Evolutionary conservation across 2,329 filamentous ascomycete genomes (phyloP), one percentile per base, ranked within the genome.

Genomic region (Onygenales sp.): DNA sequence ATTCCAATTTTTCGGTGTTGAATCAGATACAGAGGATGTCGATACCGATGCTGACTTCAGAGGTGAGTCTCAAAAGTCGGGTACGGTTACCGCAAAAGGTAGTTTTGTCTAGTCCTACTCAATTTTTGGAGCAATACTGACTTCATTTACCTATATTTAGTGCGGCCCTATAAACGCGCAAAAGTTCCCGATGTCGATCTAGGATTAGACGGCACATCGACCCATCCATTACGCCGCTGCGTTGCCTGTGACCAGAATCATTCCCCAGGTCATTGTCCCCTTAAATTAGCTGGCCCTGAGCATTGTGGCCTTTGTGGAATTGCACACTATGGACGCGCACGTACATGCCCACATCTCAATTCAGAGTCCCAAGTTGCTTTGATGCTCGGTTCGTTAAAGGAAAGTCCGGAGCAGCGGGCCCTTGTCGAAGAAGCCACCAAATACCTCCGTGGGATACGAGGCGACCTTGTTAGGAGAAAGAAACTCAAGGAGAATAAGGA

Each of bases 241-340:
- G 64, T 71, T 2, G 79, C 77, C 10, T 87, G 84, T 65, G 65
- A 67, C 39, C 68, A 71, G 21, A 55, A 61, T n/a, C 84, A 87
- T 63, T 65, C 72, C 1, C 63, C 70, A 10, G 83, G 83, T n/a
- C 72, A 74, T 42, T 87, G 84, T 61, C 78, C 78, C 8, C 68
- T 86, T 34, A 84, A 83, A 63, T 58, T 74, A 4, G 77, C 78
- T 7, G 80, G 81, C 2, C 72, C 77, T 2, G 82, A 86, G 60
- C 68, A 77, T 59, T 88, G 85, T 65, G 77, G 77, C 6, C 73
- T 86, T 6, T 87, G 85, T 56, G 82, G 83, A 13, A 74, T 81
- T 21, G 79, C 80, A 1, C 83, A 86, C 62, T 80, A 74, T 57
- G 82, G 82, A 2, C 63, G 73, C 51, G 67, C 69, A 1, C 74